Percentiles rank a stretch among this genome's conserved stretches.
These are phyloP conservation scores for Glycine soja DNA, from an alignment of 306 rosid genomes.

Conservation along the genomic window DNA sequence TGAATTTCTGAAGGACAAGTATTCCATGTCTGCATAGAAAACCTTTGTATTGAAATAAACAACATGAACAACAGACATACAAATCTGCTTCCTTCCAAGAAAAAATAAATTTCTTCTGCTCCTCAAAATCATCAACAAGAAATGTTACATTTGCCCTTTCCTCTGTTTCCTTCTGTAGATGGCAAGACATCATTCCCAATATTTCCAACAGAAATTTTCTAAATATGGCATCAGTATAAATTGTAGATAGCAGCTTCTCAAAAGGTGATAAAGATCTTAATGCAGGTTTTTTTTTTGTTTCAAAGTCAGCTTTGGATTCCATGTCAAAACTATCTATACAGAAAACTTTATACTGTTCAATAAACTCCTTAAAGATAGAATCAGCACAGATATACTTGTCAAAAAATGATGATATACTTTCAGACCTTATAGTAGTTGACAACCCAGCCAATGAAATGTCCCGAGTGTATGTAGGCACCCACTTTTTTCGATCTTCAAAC, in stretches of 20 bases:
- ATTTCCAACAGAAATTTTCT: constrained; percentile 63
- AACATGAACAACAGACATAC: constrained; percentile 64
- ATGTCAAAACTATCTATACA: constrained; percentile 52
- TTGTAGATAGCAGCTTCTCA: constrained; percentile 63
- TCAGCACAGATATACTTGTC: constrained; percentile 60
- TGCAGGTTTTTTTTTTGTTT: constrained; percentile 48
- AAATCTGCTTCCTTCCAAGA: constrained; percentile 61
- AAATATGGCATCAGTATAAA: constrained; percentile 64
- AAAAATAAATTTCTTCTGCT: constrained; percentile 55
- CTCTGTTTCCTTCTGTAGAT: constrained; percentile 50
- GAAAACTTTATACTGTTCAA: constrained; percentile 55
- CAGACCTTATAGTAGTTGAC: constrained; percentile 64
- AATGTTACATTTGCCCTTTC: constrained; percentile 47
- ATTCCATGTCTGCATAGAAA: constrained; percentile 73
- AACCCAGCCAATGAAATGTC: constrained; percentile 64
- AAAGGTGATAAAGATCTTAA: constrained; percentile 59
- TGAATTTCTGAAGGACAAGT: constrained; percentile 60
- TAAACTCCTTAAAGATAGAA: constrained; percentile 60
- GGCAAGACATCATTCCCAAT: constrained; percentile 64
- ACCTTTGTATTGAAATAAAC: constrained; percentile 65
- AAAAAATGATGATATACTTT: constrained; percentile 60
- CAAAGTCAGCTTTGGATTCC: constrained; percentile 63
- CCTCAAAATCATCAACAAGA: constrained; percentile 63
- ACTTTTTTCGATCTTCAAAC: constrained; percentile 68
- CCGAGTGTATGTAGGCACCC: constrained; percentile 64